Evolutionary conservation across 2,329 filamentous ascomycete species (phyloP).

Genomic region (Lachnellula cervina): DNA sequence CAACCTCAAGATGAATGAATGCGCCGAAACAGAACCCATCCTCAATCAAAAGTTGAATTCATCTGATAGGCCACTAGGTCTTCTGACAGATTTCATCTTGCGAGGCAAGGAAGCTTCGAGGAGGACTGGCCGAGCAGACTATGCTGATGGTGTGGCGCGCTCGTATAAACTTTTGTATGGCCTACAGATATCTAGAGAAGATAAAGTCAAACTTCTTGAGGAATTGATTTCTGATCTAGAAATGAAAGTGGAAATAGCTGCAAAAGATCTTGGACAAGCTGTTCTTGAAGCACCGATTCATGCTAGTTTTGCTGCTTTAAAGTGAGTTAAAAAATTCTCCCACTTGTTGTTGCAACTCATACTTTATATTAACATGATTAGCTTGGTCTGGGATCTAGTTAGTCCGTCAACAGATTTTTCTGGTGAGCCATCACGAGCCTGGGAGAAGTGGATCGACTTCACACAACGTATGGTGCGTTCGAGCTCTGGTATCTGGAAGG

Average conservation of each 20-base stretch:
- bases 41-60: not conserved
- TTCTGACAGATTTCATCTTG: constrained; percentile 44
- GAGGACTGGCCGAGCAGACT: constrained; percentile 77
- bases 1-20: not conserved
- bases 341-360: not conserved
- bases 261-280: constrained; percentile 60
- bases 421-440: not conserved
- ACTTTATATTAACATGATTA: constrained; percentile 10
- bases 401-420: constrained; percentile 9
- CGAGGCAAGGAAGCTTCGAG: constrained; percentile 56
- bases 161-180: constrained; percentile 65
- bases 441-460: constrained; percentile 16
- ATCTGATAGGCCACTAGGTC: constrained; percentile 1
- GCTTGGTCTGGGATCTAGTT: constrained; percentile 25
- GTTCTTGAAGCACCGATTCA: constrained; percentile 64
- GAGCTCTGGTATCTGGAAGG: constrained; percentile 69
- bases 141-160: constrained; percentile 85
- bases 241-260: constrained; percentile 57
- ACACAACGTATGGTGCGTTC: constrained; percentile 54
- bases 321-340: constrained; percentile 37
- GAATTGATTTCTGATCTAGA: constrained; percentile 59
- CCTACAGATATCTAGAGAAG: constrained; percentile 43
- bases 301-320: constrained; percentile 62
- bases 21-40: too few species aligned
- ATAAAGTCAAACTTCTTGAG: constrained; percentile 48